Conservation (phyloP, 1,284 basidiomycete species). For the Rhodotorula sp. region DNA sequence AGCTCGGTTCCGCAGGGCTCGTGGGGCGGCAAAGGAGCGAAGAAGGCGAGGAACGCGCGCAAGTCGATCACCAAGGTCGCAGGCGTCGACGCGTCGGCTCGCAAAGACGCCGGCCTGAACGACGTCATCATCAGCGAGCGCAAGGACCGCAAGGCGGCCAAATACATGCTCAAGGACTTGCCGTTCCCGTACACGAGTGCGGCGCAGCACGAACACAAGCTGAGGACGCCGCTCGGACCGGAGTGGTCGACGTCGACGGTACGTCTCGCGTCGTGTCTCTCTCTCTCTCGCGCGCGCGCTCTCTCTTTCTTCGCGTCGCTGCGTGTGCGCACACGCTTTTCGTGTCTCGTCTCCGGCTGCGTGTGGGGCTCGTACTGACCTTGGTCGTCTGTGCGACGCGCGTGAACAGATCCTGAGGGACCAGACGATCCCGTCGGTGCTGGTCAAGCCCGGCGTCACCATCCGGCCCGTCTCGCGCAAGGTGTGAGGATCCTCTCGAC, state of each 20-base stretch:
- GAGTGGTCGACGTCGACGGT: constrained; percentile 94
- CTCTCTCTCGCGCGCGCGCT: too few species aligned
- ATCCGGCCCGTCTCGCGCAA: constrained; percentile 40
- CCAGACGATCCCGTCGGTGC: constrained; percentile 71
- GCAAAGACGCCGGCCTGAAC: constrained; percentile 77
- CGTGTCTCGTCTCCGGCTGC: neutral
- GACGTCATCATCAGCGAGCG: constrained; percentile 94
- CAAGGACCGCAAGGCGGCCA: constrained; percentile 85
- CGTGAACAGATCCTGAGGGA: constrained; percentile 30
- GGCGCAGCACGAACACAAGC: constrained; percentile 80
- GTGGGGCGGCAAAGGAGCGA: constrained; percentile 79
- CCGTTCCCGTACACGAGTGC: constrained; percentile 90
- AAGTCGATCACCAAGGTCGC: constrained; percentile 73
- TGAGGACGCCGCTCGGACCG: constrained; percentile 74
- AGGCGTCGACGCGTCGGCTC: constrained; percentile 70
- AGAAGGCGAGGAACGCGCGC: constrained; percentile 50
- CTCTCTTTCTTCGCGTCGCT: too few species aligned
- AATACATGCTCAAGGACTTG: constrained; percentile 82
- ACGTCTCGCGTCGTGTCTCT: constrained; percentile 57
- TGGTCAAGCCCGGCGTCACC: constrained; percentile 62
- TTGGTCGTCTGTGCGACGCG: neutral
- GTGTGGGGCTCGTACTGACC: neutral
- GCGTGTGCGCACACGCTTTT: too few species aligned
- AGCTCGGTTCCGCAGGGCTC: constrained; percentile 60
- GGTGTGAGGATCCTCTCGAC: neutral